These are phyloP conservation scores for Heliamphora pulchella DNA, from an alignment of 179 eudicot species.

Conservation along the genomic window DNA sequence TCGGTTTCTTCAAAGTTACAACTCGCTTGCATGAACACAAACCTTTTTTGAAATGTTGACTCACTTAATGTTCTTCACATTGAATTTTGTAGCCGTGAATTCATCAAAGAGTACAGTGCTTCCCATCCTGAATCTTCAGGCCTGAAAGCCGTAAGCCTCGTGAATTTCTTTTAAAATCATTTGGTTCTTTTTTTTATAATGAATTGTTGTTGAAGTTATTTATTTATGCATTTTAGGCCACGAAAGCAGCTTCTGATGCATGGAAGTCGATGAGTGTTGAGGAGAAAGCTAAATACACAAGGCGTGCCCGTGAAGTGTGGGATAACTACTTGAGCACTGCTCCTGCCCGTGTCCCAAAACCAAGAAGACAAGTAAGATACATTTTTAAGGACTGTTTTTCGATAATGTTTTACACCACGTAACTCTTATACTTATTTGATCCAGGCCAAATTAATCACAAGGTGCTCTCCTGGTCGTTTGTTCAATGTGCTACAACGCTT, in stretches of 20 bases:
- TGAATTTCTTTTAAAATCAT: not conserved
- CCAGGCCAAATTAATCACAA: conserved; percentile 39
- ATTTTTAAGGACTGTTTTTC: not conserved
- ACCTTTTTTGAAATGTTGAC: not conserved
- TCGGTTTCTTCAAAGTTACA: conserved; percentile 6
- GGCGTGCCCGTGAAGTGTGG: conserved; percentile 47
- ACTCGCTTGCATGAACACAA: not conserved
- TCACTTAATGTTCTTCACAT: not conserved
- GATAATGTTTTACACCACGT: not conserved
- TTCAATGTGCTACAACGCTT: conserved; percentile 33
- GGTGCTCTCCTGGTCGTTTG: conserved; percentile 44
- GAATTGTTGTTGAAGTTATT: not conserved
- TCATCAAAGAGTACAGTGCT: conserved; percentile 44
- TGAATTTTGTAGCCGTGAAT: conserved; percentile 28
- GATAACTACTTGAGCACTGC: conserved; percentile 34
- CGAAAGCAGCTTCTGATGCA: conserved; percentile 42
- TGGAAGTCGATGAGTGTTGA: conserved; percentile 41
- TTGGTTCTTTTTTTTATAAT: not conserved
- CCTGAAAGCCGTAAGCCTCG: conserved; percentile 33
- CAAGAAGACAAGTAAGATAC: conserved; percentile 28
- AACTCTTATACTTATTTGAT: not conserved
- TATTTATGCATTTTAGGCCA: conserved; percentile 24
- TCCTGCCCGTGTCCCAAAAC: conserved; percentile 32
- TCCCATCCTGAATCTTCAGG: conserved; percentile 44
- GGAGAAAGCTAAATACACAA: conserved; percentile 39